phyloP scores from a whole-genome alignment of 345 rosid species.

The Sapria himalayana region DNA sequence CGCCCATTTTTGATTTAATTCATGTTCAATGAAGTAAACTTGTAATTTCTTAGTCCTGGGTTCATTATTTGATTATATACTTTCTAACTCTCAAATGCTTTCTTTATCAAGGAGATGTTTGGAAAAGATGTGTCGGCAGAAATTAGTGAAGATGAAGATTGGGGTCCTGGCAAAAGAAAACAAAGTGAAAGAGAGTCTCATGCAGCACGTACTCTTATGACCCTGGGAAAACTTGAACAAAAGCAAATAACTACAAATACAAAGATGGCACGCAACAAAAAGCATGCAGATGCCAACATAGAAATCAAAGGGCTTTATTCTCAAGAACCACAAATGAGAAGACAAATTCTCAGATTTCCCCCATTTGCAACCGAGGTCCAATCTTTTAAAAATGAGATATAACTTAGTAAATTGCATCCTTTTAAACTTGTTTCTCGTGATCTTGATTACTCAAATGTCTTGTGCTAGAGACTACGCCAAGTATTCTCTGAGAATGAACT shows the following conservation, averaged over 20 bases:
- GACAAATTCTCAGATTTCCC: slow-evolving; percentile 51
- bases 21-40: no score
- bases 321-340: slow-evolving; percentile 25
- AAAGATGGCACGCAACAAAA: no score
- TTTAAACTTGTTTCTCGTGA: no score
- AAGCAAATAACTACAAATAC: no score
- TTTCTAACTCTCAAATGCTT: slow-evolving; percentile 1
- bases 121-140: slow-evolving; percentile 63
- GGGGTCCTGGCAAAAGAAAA: slow-evolving; percentile 82
- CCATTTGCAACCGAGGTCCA: slow-evolving; percentile 74
- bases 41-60: no score
- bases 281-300: slow-evolving; percentile 8
- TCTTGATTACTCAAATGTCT: no score
- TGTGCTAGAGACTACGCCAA: slow-evolving; percentile 67
- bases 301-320: slow-evolving; percentile 19
- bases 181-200: slow-evolving; percentile 63
- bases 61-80: slow-evolving; percentile 1
- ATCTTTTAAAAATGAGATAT: no score
- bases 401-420: no score
- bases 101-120: slow-evolving; percentile 67
- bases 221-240: slow-evolving; percentile 37
- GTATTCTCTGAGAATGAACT: slow-evolving; percentile 87
- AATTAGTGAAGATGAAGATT: slow-evolving; percentile 92
- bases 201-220: slow-evolving; percentile 48
- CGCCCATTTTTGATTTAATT: no score